phyloP scores from a whole-genome alignment of 208 protist genomes.

The Trypanosomatidae sp. region DNA sequence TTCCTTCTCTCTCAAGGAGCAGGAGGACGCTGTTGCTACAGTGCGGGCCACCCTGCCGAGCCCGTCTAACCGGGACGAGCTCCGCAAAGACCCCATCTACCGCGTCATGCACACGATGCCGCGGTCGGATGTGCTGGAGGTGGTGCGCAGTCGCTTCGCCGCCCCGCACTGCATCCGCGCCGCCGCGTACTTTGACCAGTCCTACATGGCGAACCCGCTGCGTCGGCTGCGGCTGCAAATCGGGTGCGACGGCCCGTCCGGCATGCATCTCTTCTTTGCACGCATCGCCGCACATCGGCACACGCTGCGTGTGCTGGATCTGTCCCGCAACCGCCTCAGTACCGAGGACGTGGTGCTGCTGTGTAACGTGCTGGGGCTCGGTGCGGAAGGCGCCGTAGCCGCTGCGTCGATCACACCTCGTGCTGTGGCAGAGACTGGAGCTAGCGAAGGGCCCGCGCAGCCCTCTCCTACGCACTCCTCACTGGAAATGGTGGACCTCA shows the following conservation, averaged over 20 bases:
- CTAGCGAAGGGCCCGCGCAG: neutral
- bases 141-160: conserved; percentile 73
- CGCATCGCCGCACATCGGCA: conserved; percentile 57
- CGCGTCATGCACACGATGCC: conserved; percentile 81
- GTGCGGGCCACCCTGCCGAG: conserved; percentile 10
- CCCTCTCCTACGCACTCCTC: conserved; percentile 3
- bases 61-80: conserved; percentile 8
- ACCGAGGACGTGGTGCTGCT: conserved; percentile 64
- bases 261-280: conserved; percentile 69
- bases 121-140: conserved; percentile 82
- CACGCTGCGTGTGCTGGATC: conserved; percentile 71
- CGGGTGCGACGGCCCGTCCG: conserved; percentile 64
- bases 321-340: conserved; percentile 76
- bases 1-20: neutral
- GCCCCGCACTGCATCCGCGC: conserved; percentile 68
- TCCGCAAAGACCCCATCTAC: conserved; percentile 71
- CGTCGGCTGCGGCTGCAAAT: conserved; percentile 79
- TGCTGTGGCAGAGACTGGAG: neutral
- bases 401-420: neutral
- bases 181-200: conserved; percentile 67
- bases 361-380: conserved; percentile 52
- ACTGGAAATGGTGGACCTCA: conserved; percentile 83
- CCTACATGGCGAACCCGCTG: conserved; percentile 77
- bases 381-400: neutral
- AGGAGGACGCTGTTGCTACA: conserved; percentile 15